Percentiles rank a stretch among this genome's conserved stretches.
Evolutionary conservation across 2,329 filamentous ascomycete species (phyloP).

Genomic region (Dichotomopilus funicola): DNA sequence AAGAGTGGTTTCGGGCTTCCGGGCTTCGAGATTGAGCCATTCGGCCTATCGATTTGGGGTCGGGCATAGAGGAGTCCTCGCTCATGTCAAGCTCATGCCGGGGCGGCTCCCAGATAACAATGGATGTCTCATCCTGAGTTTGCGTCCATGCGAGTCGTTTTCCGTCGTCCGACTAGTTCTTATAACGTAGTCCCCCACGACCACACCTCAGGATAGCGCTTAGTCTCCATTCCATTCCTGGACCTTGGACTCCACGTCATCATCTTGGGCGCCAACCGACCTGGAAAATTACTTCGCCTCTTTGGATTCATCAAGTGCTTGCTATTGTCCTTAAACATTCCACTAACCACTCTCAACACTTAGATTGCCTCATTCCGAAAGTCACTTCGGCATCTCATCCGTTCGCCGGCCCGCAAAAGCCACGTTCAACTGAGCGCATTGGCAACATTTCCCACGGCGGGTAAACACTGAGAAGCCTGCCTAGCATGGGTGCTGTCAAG

Average conservation of each 20-base stretch:
- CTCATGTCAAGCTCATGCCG: too few relatives aligned
- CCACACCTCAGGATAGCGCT: not conserved
- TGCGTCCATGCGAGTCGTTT: too few relatives aligned
- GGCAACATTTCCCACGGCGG: conserved; percentile 5
- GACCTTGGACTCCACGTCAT: conserved; percentile 3
- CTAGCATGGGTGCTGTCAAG: conserved; percentile 58
- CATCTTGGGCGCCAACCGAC: not conserved
- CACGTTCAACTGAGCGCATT: conserved; percentile 1
- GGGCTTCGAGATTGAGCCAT: too few relatives aligned
- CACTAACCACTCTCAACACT: not conserved
- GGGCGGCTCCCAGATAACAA: too few relatives aligned
- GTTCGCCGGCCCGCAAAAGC: not conserved
- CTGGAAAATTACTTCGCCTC: too few relatives aligned
- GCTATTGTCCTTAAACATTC: not conserved
- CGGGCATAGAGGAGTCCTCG: too few relatives aligned
- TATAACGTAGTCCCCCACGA: too few relatives aligned
- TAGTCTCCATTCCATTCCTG: not conserved
- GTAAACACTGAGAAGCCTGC: conserved; percentile 34
- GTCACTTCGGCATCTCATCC: not conserved
- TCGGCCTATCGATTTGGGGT: too few relatives aligned
- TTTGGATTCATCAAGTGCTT: not conserved
- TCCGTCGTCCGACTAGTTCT: too few relatives aligned
- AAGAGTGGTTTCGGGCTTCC: too few relatives aligned
- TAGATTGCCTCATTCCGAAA: not conserved
- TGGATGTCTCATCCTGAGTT: too few relatives aligned